phyloP scores from a whole-genome alignment of 2,329 filamentous ascomycete species.

The Colletotrichum tropicicola region DNA sequence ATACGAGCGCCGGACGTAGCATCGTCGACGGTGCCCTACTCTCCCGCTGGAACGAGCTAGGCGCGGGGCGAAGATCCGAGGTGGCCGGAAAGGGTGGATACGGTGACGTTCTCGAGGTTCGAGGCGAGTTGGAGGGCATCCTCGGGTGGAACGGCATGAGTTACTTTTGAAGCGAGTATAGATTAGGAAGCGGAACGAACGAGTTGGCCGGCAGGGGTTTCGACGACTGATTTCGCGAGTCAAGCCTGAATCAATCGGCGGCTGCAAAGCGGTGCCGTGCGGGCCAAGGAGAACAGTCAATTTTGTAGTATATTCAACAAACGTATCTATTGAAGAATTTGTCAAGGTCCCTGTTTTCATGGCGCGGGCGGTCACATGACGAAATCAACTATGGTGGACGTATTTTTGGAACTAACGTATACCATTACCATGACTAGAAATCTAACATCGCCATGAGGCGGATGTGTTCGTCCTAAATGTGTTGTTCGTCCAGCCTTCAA shows the following conservation, averaged over 20 bases:
- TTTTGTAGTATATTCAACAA: not conserved
- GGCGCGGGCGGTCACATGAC: too few relatives aligned
- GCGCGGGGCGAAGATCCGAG: slow-evolving; percentile 75
- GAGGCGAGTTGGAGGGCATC: slow-evolving; percentile 73
- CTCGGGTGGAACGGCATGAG: slow-evolving; percentile 71
- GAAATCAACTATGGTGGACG: not conserved
- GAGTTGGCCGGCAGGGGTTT: too few relatives aligned
- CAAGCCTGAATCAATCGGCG: not conserved
- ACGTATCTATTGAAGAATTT: not conserved
- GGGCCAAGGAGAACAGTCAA: not conserved
- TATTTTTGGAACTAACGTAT: not conserved
- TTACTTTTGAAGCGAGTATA: slow-evolving; percentile 51
- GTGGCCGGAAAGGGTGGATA: slow-evolving; percentile 79
- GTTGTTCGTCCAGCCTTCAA: too few relatives aligned
- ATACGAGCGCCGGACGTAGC: slow-evolving; percentile 67
- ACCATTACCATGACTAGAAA: not conserved
- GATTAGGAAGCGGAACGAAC: too few relatives aligned
- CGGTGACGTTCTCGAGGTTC: slow-evolving; percentile 70
- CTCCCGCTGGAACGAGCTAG: slow-evolving; percentile 78
- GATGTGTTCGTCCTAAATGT: too few relatives aligned
- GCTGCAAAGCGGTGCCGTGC: not conserved
- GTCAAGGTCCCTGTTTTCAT: too few relatives aligned
- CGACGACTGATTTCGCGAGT: too few relatives aligned
- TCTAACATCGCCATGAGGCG: not conserved
- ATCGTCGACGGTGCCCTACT: slow-evolving; percentile 84